phyloP scores from a whole-genome alignment of 192 early-diverging fungal genomes.

The Phlyctochytrium bullatum region DNA sequence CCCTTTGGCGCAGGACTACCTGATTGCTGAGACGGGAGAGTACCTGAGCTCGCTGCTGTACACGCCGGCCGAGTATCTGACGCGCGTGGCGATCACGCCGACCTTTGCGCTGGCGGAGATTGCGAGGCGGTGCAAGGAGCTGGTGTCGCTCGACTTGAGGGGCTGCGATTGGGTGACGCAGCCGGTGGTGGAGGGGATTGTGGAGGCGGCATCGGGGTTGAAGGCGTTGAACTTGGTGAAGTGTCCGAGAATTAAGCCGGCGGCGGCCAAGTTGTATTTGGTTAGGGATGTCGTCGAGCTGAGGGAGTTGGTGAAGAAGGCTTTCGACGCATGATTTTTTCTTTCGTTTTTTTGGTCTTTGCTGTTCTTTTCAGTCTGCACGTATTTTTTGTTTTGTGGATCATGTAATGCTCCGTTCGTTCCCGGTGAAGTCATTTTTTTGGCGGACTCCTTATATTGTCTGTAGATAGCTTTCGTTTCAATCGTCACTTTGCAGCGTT shows the following conservation, averaged over 20 bases:
- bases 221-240: conserved; percentile 20
- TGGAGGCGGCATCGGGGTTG: background rate
- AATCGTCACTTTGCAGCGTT: too few species aligned
- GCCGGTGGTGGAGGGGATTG: conserved; percentile 6
- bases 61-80: conserved; percentile 18
- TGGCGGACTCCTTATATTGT: too few species aligned
- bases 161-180: conserved; percentile 35
- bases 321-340: background rate
- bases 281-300: background rate
- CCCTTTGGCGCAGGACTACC: conserved; percentile 12
- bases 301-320: background rate
- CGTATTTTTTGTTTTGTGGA: too few species aligned
- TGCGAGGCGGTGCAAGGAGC: conserved; percentile 8
- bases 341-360: too few species aligned
- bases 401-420: too few species aligned
- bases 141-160: conserved; percentile 23
- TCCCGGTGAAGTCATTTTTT: too few species aligned
- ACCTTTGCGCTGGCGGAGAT: conserved; percentile 4
- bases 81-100: conserved; percentile 10
- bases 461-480: too few species aligned
- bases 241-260: conserved; percentile 15
- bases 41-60: conserved; percentile 19
- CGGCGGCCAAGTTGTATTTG: background rate
- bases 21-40: conserved; percentile 26
- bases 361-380: too few species aligned